These are phyloP conservation scores for Penicillium waksmanii DNA, from an alignment of 495 filamentous ascomycete species.

Conservation along the genomic window DNA sequence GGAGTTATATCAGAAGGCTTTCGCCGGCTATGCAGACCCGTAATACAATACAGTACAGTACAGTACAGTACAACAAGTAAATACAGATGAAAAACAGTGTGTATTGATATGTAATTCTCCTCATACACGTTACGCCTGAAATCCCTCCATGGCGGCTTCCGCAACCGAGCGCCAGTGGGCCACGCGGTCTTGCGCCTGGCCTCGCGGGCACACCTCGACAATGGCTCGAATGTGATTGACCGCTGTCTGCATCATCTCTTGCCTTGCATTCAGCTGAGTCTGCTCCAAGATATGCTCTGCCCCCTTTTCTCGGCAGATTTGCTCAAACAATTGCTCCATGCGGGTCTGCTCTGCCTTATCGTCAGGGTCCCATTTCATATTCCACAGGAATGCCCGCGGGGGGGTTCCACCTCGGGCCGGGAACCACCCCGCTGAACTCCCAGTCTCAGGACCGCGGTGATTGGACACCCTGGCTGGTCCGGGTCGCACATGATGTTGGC, in stretches of 20 bases:
- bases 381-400: conserved; percentile 33
- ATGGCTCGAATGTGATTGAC: conserved; percentile 25
- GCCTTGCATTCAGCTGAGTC: conserved; percentile 5
- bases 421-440: conserved; percentile 41
- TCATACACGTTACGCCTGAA: conserved; percentile 2
- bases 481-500: conserved; percentile 40
- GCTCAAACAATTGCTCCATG: conserved; percentile 28
- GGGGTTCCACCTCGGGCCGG: conserved; percentile 35
- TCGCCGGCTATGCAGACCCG: too few relatives aligned
- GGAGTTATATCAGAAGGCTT: too few relatives aligned
- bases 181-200: conserved; percentile 15
- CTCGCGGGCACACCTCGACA: conserved; percentile 25
- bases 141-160: conserved; percentile 17
- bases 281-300: conserved; percentile 1
- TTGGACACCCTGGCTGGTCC: conserved; percentile 17
- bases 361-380: conserved; percentile 21
- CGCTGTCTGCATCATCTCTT: conserved; percentile 21
- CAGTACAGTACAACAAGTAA: too few relatives aligned
- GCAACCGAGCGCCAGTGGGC: conserved; percentile 15
- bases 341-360: conserved; percentile 27
- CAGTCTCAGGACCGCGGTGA: conserved; percentile 43
- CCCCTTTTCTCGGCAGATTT: conserved; percentile 15
- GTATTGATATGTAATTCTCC: too few relatives aligned
- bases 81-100: too few relatives aligned
- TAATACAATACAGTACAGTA: too few relatives aligned